phyloP scores from a whole-genome alignment of 2,329 filamentous ascomycete genomes.

The Parafenestella ontariensis region DNA sequence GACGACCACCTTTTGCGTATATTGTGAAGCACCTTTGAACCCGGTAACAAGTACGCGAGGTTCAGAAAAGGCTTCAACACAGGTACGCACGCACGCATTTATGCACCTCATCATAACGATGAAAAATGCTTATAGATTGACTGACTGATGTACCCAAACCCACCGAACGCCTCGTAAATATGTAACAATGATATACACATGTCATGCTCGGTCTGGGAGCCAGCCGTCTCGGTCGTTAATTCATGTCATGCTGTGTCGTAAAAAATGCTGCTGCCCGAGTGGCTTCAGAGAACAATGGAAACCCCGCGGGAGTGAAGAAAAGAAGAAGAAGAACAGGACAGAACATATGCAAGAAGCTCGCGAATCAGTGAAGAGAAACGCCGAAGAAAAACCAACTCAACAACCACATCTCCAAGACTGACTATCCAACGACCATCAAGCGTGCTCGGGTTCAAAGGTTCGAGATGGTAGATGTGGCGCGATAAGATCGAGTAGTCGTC shows the following conservation, averaged over 20 bases:
- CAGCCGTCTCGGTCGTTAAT: conserved; percentile 16
- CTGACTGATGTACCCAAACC: background rate
- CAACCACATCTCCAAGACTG: background rate
- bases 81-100: background rate
- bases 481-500: background rate
- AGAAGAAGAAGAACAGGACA: background rate
- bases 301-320: background rate
- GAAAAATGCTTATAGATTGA: background rate
- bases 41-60: too few species aligned
- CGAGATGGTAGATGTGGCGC: background rate
- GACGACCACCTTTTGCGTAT: too few species aligned
- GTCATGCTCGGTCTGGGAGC: conserved; percentile 3
- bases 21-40: too few species aligned
- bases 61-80: background rate
- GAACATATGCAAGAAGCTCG: background rate
- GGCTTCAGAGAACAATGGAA: background rate
- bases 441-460: background rate
- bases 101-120: background rate
- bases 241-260: conserved; percentile 2
- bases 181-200: conserved; percentile 20
- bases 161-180: conserved; percentile 1
- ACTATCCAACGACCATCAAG: background rate
- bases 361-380: background rate
- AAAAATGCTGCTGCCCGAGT: background rate
- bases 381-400: background rate